Evolutionary conservation across 805 yeast genomes (phyloP).

Genomic region (Kluyveromyces aestuarii): DNA sequence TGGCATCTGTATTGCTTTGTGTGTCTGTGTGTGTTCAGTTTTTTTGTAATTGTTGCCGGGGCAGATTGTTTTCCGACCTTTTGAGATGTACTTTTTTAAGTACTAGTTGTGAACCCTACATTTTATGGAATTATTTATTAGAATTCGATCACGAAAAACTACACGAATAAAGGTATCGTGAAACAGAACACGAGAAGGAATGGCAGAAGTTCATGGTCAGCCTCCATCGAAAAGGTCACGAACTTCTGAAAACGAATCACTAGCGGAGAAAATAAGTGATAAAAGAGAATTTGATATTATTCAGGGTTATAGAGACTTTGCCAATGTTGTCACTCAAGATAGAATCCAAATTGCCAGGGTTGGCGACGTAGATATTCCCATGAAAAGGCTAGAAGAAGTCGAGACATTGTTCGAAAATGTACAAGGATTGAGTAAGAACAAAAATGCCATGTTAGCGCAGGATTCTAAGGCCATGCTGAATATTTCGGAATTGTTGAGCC

Average conservation of each 20-base stretch:
- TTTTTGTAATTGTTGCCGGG: too few relatives aligned
- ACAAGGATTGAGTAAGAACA: constrained; percentile 28
- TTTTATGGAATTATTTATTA: neutral
- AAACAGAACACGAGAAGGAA: neutral
- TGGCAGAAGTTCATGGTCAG: neutral
- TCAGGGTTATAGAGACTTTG: constrained; percentile 26
- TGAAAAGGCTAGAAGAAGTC: constrained; percentile 35
- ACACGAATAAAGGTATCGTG: neutral
- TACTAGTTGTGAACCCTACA: neutral
- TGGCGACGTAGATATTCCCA: constrained; percentile 44
- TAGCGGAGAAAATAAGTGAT: neutral
- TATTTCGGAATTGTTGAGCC: constrained; percentile 52
- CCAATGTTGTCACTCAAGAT: constrained; percentile 26
- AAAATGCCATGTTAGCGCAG: constrained; percentile 40
- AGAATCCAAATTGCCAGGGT: constrained; percentile 47
- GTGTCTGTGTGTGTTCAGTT: too few relatives aligned
- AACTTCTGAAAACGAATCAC: neutral
- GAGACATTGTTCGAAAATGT: constrained; percentile 39
- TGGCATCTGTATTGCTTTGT: neutral
- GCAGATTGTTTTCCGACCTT: too few relatives aligned
- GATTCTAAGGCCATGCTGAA: constrained; percentile 58
- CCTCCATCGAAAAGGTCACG: constrained; percentile 2
- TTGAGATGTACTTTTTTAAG: too few relatives aligned
- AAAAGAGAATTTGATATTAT: constrained; percentile 23
- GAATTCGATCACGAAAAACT: neutral